phyloP scores from a whole-genome alignment of 495 filamentous ascomycete genomes.

The Penicillium paxilli region DNA sequence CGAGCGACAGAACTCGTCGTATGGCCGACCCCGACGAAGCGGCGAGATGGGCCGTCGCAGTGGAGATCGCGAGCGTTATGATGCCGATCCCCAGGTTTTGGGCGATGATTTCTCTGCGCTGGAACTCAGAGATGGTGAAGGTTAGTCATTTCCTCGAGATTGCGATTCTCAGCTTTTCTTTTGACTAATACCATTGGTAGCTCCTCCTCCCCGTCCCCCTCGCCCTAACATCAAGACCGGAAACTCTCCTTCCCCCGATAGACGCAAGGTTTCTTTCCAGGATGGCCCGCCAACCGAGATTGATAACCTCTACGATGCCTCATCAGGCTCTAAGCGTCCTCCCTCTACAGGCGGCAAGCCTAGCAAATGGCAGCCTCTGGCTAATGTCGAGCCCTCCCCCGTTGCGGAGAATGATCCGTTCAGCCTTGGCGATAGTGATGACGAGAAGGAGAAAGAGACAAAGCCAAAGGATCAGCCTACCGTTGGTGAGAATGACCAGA shows the following conservation, averaged over 20 bases:
- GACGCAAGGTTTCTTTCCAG: slow-evolving; percentile 78
- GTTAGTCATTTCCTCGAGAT: slow-evolving; percentile 30
- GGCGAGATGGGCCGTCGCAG: slow-evolving; percentile 65
- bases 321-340: slow-evolving; percentile 50
- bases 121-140: slow-evolving; percentile 76
- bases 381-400: slow-evolving; percentile 82
- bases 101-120: slow-evolving; percentile 90
- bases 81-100: slow-evolving; percentile 90
- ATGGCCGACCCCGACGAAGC: slow-evolving; percentile 51
- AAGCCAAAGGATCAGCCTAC: slow-evolving; percentile 64
- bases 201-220: slow-evolving; percentile 52
- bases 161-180: slow-evolving; percentile 13
- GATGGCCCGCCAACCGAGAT: slow-evolving; percentile 72
- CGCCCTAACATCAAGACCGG: slow-evolving; percentile 77
- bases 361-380: slow-evolving; percentile 97
- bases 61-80: slow-evolving; percentile 84
- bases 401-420: slow-evolving; percentile 93
- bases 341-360: slow-evolving; percentile 55
- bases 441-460: slow-evolving; percentile 86
- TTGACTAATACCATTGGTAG: slow-evolving; percentile 32
- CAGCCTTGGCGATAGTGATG: slow-evolving; percentile 92
- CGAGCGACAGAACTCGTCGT: slow-evolving; percentile 36
- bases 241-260: slow-evolving; percentile 58
- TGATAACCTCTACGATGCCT: slow-evolving; percentile 71
- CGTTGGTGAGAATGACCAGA: slow-evolving; percentile 64